Evolutionary conservation across 768 basidiomycete genomes (phyloP).

Genomic region (Clitopilus passeckerianus): DNA sequence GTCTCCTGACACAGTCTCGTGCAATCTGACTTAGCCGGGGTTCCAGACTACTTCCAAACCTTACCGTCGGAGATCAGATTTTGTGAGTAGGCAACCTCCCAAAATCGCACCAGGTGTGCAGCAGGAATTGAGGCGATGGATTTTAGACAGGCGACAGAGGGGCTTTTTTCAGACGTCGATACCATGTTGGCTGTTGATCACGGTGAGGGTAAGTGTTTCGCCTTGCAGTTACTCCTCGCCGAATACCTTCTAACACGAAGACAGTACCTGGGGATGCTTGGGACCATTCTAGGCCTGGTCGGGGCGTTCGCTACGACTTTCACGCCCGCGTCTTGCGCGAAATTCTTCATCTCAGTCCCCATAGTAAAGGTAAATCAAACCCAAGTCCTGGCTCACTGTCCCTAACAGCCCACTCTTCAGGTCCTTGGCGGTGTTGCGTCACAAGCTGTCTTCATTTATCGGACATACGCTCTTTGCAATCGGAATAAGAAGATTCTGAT

Average conservation of each 20-base stretch:
- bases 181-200: constrained; percentile 13
- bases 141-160: constrained; percentile 11
- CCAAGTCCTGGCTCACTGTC: background rate
- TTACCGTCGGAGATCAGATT: constrained; percentile 13
- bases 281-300: constrained; percentile 11
- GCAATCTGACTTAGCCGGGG: background rate
- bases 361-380: constrained; percentile 7
- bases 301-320: constrained; percentile 13
- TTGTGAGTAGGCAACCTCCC: constrained; percentile 5
- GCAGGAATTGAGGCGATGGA: background rate
- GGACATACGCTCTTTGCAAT: constrained; percentile 15
- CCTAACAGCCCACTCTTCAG: background rate
- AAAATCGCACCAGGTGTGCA: background rate
- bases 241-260: background rate
- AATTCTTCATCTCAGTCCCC: constrained; percentile 12
- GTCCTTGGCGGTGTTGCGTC: constrained; percentile 16
- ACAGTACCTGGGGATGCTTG: constrained; percentile 16
- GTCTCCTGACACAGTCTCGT: background rate
- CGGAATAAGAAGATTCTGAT: constrained; percentile 6
- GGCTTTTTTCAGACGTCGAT: constrained; percentile 10
- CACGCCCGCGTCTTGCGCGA: constrained; percentile 7
- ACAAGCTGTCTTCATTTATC: constrained; percentile 14
- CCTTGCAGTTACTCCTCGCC: background rate
- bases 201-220: constrained; percentile 8
- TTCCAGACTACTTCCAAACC: constrained; percentile 15